Evolutionary conservation across 495 filamentous ascomycete genomes (phyloP).

Genomic region (Penicillium odoratum): DNA sequence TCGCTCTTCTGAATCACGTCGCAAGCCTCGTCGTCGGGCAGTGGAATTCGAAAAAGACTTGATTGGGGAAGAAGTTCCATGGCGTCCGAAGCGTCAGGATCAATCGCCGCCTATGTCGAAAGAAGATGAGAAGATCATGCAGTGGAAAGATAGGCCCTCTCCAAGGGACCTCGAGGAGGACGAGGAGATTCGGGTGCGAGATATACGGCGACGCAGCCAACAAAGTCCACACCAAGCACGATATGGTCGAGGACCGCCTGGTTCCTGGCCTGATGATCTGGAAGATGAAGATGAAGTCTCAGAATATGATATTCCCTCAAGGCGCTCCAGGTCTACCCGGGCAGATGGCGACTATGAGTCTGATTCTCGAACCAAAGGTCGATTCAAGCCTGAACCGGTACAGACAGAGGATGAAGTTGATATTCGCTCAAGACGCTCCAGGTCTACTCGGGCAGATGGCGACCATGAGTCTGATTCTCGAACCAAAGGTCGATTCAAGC

Average conservation of each 20-base stretch:
- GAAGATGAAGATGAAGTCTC: constrained; percentile 1
- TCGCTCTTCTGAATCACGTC: constrained; percentile 12
- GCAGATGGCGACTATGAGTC: too few species aligned
- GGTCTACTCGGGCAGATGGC: too few species aligned
- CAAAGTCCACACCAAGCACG: constrained; percentile 10
- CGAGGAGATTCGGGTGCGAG: constrained; percentile 13
- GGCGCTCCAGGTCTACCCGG: too few species aligned
- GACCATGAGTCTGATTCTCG: too few species aligned
- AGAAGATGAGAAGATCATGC: constrained; percentile 15
- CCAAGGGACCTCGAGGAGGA: constrained; percentile 18
- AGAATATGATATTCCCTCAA: background rate
- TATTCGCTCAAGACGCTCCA: too few species aligned
- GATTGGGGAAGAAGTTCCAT: constrained; percentile 10
- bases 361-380: too few species aligned
- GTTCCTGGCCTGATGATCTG: constrained; percentile 8
- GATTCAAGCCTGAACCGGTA: too few species aligned
- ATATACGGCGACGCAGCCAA: constrained; percentile 7
- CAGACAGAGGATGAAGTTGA: too few species aligned
- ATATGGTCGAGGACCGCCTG: constrained; percentile 12
- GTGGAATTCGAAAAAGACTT: constrained; percentile 16
- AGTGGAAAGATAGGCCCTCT: constrained; percentile 21
- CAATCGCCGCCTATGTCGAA: background rate
- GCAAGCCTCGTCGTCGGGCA: constrained; percentile 11
- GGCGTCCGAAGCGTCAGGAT: constrained; percentile 1
- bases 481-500: background rate